phyloP scores from a whole-genome alignment of 129 eudicot species.

The Sambucus nigra region DNA sequence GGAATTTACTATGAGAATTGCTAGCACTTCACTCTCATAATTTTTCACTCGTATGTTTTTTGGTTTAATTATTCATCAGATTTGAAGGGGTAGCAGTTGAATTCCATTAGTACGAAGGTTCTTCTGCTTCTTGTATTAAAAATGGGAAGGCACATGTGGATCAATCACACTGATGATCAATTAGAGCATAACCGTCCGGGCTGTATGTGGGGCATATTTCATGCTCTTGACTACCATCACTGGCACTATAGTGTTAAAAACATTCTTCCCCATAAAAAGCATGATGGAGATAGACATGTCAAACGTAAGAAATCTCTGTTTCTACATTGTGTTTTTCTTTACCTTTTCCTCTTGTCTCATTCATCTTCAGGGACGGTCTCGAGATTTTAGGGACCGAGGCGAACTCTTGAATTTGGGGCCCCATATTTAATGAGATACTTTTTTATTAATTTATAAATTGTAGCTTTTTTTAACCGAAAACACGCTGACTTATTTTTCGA shows the following conservation, averaged over 20 bases:
- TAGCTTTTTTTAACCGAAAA: no score
- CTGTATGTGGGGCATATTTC: constrained; percentile 55
- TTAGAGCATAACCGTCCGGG: constrained; percentile 33
- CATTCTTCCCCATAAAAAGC: constrained; percentile 39
- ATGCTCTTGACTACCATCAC: constrained; percentile 47
- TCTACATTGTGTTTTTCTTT: not conserved
- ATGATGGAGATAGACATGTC: constrained; percentile 10
- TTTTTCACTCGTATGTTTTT: constrained; percentile 3
- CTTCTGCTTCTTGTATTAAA: not conserved
- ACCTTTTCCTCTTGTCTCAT: not conserved
- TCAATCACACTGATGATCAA: constrained; percentile 23
- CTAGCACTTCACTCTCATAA: not conserved
- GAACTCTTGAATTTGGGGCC: no score
- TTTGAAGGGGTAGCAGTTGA: constrained; percentile 4
- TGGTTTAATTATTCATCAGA: constrained; percentile 16
- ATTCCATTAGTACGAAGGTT: not conserved
- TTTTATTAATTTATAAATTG: no score
- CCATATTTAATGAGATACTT: no score
- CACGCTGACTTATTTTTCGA: no score
- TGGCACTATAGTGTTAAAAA: constrained; percentile 54
- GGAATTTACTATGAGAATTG: not conserved
- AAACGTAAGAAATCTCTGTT: constrained; percentile 24
- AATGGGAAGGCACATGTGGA: constrained; percentile 45
- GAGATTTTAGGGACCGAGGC: no score
- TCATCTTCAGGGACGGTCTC: no score